Percentiles rank a stretch among this genome's conserved stretches.
Conservation (phyloP, 2,329 filamentous ascomycete species). For the Blastomyces percursus region DNA sequence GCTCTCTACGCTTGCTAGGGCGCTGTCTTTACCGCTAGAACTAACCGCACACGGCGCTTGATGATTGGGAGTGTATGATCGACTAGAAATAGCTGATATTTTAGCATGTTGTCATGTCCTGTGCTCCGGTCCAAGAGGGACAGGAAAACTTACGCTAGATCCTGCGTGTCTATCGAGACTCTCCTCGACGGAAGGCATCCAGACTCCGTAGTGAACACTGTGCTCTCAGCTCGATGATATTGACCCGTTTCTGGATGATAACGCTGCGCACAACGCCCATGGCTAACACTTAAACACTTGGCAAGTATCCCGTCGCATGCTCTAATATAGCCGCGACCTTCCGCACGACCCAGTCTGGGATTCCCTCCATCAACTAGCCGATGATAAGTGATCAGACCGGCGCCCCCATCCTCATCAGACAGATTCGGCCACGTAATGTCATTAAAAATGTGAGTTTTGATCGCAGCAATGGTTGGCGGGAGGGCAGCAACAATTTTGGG, state of each 20-base stretch:
- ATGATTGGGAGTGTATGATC: neutral
- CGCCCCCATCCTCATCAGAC: constrained; percentile 89
- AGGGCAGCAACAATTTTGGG: constrained; percentile 81
- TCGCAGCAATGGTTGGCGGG: constrained; percentile 77
- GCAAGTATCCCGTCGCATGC: constrained; percentile 82
- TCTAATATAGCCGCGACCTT: constrained; percentile 73
- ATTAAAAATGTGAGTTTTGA: constrained; percentile 95
- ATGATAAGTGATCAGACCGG: constrained; percentile 82
- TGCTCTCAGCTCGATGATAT: constrained; percentile 49
- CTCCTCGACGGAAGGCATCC: constrained; percentile 35
- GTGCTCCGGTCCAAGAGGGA: neutral
- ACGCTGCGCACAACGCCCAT: constrained; percentile 75
- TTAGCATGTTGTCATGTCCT: neutral
- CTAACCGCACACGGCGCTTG: neutral
- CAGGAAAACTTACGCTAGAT: constrained; percentile 21
- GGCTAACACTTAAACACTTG: constrained; percentile 75
- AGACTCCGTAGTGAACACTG: constrained; percentile 36
- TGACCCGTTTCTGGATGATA: constrained; percentile 39
- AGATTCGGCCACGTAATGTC: constrained; percentile 97
- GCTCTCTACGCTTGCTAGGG: constrained; percentile 48
- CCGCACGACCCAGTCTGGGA: constrained; percentile 67
- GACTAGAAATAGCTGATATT: neutral
- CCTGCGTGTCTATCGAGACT: constrained; percentile 24
- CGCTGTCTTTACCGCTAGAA: constrained; percentile 6
- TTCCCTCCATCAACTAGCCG: constrained; percentile 83